These are phyloP conservation scores for Hygrocybe coccinea DNA, from an alignment of 768 basidiomycete genomes.

Conservation along the genomic window DNA sequence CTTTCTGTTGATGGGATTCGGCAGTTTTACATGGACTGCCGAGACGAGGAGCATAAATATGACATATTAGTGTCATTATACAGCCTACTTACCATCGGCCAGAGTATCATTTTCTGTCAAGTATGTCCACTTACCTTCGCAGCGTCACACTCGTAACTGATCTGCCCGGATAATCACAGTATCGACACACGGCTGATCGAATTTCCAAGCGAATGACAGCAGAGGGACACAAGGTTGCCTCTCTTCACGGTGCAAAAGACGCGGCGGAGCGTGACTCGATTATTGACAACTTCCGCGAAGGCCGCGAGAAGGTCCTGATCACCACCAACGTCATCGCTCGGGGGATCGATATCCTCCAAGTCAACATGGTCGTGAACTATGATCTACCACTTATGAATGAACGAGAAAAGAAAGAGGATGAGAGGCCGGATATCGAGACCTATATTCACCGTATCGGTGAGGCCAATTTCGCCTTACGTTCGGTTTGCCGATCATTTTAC, in stretches of 20 bases:
- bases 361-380: slow-evolving; percentile 99
- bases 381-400: slow-evolving; percentile 86
- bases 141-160: neutral
- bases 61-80: slow-evolving; percentile 91
- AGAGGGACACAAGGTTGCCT: slow-evolving; percentile 95
- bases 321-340: slow-evolving; percentile 98
- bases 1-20: slow-evolving; percentile 90
- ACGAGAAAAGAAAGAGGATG: slow-evolving; percentile 49
- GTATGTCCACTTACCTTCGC: slow-evolving; percentile 38
- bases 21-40: slow-evolving; percentile 98
- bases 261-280: slow-evolving; percentile 83
- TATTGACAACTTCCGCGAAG: slow-evolving; percentile 94
- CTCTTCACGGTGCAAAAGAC: slow-evolving; percentile 92
- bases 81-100: slow-evolving; percentile 86
- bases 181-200: slow-evolving; percentile 87
- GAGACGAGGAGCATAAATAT: slow-evolving; percentile 87
- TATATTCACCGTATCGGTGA: slow-evolving; percentile 96
- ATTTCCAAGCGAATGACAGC: slow-evolving; percentile 86
- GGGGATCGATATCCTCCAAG: slow-evolving; percentile 97
- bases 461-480: slow-evolving; percentile 17
- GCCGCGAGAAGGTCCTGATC: slow-evolving; percentile 90
- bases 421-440: slow-evolving; percentile 85
- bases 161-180: slow-evolving; percentile 41
- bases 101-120: slow-evolving; percentile 98
- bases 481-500: neutral